Base-by-base conservation (phyloP, 495 filamentous ascomycete genomes). In the Cercophora samala region DNA sequence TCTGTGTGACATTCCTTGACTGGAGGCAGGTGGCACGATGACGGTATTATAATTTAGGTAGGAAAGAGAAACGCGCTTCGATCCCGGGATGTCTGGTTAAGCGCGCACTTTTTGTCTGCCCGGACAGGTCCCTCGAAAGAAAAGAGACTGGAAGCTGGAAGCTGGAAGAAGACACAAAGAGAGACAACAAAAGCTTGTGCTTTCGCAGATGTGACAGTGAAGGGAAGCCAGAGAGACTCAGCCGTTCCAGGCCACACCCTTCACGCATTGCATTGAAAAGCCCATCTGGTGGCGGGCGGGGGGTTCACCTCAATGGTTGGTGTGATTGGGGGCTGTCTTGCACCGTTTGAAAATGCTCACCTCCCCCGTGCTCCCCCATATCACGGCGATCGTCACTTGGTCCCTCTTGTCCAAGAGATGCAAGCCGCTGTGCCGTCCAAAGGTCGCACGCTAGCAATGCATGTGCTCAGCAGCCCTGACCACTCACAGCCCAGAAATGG, bases 1-100 rank as follows among this genome's bases (percentile, higher is more conserved):
- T 55, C 23, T 68, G 67, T 72, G 66, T 70, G 70, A 73, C 73
- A 76, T 73, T 61, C 54, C 22, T 69, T 23, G 25, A 19, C 9
- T 17, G 26, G 53, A 25, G 32, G 17, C 53, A 46, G 26, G 53
- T 42, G 32, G 17, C 53, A 46, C 19, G 17, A 21, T 19, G 60
- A 32, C 22, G 19, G 29, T 18, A 18, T 29, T 22, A n/a, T 32
- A 5, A 5, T n/a, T n/a, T n/a, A n/a, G 17, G 22, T 51, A 19
- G 23, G 60, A 62, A 23, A n/a, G 9, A 58, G 23, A 32, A 23
- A 13, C 54, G 21, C 9, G 60, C 52, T 62, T 52, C 37, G 37
- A 46, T 46, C 37, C 13, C 3, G 26, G 37, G 52, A 62, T 63
- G 56, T 62, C 25, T 51, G 37, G 53, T 18, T 62, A 62, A 64